Evolutionary conservation across 768 basidiomycete species (phyloP).

Genomic region (Rhizopogon roseolus): DNA sequence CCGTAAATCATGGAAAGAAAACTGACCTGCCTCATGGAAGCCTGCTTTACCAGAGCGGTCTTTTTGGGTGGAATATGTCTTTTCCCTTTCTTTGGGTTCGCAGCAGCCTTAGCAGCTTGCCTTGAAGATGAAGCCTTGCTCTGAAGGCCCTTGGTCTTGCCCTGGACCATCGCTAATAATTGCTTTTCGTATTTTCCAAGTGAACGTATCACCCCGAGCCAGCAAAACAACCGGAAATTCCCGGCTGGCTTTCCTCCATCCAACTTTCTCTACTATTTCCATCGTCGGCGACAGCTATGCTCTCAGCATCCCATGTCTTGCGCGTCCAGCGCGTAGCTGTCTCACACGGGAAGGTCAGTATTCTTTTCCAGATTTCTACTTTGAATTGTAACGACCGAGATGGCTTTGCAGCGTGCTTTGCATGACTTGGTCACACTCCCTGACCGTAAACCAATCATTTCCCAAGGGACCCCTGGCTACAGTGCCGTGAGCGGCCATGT

Average conservation of each 20-base stretch:
- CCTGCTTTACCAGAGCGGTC: conserved; percentile 62
- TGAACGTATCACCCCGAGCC: conserved; percentile 7
- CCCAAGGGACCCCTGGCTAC: conserved; percentile 76
- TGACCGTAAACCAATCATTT: conserved; percentile 59
- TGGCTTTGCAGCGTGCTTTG: conserved; percentile 53
- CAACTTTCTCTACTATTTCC: conserved; percentile 6
- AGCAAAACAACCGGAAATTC: background rate
- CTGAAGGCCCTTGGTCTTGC: conserved; percentile 75
- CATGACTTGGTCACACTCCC: conserved; percentile 68
- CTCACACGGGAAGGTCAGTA: conserved; percentile 40
- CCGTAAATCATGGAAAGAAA: background rate
- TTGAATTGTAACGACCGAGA: conserved; percentile 1
- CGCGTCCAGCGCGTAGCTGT: conserved; percentile 50
- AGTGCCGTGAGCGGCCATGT: conserved; percentile 87
- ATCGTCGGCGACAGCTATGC: conserved; percentile 25
- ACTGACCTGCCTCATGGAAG: conserved; percentile 71
- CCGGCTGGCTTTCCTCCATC: conserved; percentile 6
- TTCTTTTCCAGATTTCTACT: background rate
- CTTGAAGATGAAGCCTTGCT: conserved; percentile 48
- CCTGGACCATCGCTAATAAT: conserved; percentile 65
- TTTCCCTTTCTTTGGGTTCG: conserved; percentile 75
- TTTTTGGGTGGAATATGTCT: conserved; percentile 83
- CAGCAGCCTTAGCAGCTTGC: conserved; percentile 61
- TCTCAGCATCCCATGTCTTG: conserved; percentile 41
- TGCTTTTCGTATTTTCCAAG: background rate